phyloP scores from a whole-genome alignment of 1,139 yeast genomes.

The Suhomyces bokatorum region DNA sequence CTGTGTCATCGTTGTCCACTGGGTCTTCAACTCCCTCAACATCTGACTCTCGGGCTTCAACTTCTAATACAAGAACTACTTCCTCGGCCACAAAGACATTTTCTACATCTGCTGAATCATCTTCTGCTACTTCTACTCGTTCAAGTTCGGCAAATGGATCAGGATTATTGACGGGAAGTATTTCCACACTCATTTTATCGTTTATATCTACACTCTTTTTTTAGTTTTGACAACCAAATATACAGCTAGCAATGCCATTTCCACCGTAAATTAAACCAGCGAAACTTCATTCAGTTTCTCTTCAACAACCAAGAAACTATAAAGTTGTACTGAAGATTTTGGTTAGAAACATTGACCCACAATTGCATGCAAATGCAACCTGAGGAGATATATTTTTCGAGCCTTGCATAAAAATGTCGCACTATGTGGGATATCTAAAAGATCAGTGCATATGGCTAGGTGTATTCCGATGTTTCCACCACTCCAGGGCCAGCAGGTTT shows the following conservation, averaged over 20 bases:
- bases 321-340: not conserved
- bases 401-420: slow-evolving; percentile 6
- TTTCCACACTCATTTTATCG: not conserved
- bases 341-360: too few relatives aligned
- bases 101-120: not conserved
- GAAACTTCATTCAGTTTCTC: too few relatives aligned
- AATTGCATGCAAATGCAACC: too few relatives aligned
- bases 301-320: not conserved
- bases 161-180: not conserved
- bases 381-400: not conserved
- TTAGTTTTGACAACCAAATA: too few relatives aligned
- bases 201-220: not conserved
- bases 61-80: slow-evolving; percentile 13
- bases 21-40: slow-evolving; percentile 3
- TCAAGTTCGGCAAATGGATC: not conserved
- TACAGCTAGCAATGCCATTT: too few relatives aligned
- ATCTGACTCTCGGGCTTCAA: not conserved
- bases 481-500: not conserved
- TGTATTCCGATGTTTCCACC: slow-evolving; percentile 9
- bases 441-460: slow-evolving; percentile 1
- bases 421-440: slow-evolving; percentile 5
- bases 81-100: not conserved
- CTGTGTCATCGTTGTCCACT: not conserved
- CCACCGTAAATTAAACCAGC: too few relatives aligned
- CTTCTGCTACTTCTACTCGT: not conserved